These are phyloP conservation scores for Aspergillus funiculosus DNA, from an alignment of 495 filamentous ascomycete species.

Conservation along the genomic window DNA sequence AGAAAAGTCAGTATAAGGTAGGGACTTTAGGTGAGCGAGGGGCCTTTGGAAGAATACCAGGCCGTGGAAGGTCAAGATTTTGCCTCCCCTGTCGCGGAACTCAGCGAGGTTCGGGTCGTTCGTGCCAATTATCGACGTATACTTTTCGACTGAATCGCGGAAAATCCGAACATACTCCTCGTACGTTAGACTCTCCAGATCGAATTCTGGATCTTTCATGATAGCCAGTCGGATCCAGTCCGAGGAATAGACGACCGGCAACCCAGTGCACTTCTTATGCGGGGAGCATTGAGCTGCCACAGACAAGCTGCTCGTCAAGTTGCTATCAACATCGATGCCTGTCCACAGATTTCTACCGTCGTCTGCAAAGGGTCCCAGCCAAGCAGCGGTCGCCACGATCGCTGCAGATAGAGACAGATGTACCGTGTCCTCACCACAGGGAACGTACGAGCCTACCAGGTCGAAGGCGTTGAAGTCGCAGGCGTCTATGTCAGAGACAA, in stretches of 20 bases:
- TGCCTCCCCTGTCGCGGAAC: slow-evolving; percentile 12
- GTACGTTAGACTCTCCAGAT: slow-evolving; percentile 5
- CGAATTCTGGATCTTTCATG: slow-evolving; percentile 6
- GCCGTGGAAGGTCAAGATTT: slow-evolving; percentile 17
- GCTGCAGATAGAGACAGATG: slow-evolving; percentile 4
- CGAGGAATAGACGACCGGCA: slow-evolving; percentile 3
- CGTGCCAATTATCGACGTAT: slow-evolving; percentile 10
- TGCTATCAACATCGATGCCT: slow-evolving; percentile 2
- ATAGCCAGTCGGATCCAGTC: slow-evolving; percentile 10
- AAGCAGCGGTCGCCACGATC: slow-evolving; percentile 7
- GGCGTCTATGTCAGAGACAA: slow-evolving; percentile 49
- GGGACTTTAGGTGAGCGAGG: background rate
- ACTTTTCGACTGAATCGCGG: slow-evolving; percentile 7
- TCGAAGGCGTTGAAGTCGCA: slow-evolving; percentile 34
- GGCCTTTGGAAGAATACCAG: background rate
- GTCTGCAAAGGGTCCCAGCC: background rate
- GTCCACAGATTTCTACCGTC: background rate
- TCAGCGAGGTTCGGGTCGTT: slow-evolving; percentile 11
- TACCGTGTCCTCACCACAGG: slow-evolving; percentile 21
- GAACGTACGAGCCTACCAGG: slow-evolving; percentile 43
- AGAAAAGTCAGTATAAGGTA: background rate
- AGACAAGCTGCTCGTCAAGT: slow-evolving; percentile 3
- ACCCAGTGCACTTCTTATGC: background rate
- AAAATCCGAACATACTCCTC: slow-evolving; percentile 6
- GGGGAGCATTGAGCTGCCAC: slow-evolving; percentile 1